Evolutionary conservation across 352 stramenopile genomes (phyloP).

Genomic region (Globisporangium paddicum): DNA sequence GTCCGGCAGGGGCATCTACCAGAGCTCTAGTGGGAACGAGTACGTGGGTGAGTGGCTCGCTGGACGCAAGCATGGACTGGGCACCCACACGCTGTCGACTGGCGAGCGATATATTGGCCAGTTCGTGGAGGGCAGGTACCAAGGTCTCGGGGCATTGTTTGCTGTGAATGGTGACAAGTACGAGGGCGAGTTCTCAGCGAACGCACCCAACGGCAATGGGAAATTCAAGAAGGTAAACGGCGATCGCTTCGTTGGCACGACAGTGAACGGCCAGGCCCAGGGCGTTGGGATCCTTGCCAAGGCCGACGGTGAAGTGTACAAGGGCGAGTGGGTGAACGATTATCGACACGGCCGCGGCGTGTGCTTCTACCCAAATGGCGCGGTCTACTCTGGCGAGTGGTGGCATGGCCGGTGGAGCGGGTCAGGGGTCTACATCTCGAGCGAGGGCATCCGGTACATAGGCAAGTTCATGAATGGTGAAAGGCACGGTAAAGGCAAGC

Average conservation of each 20-base stretch:
- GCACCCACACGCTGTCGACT: conserved; percentile 65
- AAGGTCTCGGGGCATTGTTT: conserved; percentile 66
- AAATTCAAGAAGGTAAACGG: conserved; percentile 70
- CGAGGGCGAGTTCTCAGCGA: conserved; percentile 52
- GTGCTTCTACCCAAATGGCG: conserved; percentile 73
- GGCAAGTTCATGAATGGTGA: conserved; percentile 53
- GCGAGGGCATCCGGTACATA: conserved; percentile 63
- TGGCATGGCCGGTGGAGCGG: conserved; percentile 53
- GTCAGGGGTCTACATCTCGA: conserved; percentile 58
- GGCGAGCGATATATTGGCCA: conserved; percentile 87
- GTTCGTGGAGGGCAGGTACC: conserved; percentile 67
- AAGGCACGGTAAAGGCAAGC: conserved; percentile 59
- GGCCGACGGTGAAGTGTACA: conserved; percentile 88
- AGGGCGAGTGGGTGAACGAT: conserved; percentile 64
- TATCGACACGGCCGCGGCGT: conserved; percentile 62
- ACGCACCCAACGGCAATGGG: conserved; percentile 45
- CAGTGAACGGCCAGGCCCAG: conserved; percentile 53
- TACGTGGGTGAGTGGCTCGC: conserved; percentile 70
- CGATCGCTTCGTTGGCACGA: conserved; percentile 63
- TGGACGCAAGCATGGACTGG: conserved; percentile 78
- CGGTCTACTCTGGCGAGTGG: conserved; percentile 71
- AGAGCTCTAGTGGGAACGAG: conserved; percentile 45
- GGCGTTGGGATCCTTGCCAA: conserved; percentile 75
- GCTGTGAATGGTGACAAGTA: conserved; percentile 82
- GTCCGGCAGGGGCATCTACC: conserved; percentile 61